These are phyloP conservation scores for Wickerhamomyces hampshirensis DNA, from an alignment of 805 yeast genomes.

Conservation along the genomic window DNA sequence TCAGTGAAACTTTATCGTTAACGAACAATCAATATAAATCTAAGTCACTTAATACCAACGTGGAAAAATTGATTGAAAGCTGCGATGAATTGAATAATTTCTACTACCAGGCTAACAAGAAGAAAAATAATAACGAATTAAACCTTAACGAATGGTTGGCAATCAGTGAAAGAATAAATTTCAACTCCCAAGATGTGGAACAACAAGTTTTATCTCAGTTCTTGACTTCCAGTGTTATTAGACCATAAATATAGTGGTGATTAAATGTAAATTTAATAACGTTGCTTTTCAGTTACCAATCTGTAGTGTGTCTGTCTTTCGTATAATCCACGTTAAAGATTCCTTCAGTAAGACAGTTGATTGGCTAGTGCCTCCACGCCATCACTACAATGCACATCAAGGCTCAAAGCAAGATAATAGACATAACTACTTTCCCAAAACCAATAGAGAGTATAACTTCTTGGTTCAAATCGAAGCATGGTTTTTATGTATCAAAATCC, in stretches of 20 bases:
- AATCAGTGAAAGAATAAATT: constrained; percentile 26
- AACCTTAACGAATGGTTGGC: constrained; percentile 26
- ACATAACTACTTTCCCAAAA: background rate
- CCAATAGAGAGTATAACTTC: background rate
- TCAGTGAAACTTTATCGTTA: constrained; percentile 16
- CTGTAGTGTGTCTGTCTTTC: no score
- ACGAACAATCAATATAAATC: constrained; percentile 17
- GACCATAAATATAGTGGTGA: constrained; percentile 12
- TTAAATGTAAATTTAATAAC: no score
- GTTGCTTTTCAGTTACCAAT: no score
- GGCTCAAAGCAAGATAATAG: background rate
- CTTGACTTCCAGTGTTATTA: constrained; percentile 18
- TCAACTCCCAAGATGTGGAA: constrained; percentile 24
- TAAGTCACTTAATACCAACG: constrained; percentile 14
- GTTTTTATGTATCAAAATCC: background rate
- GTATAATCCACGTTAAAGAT: no score
- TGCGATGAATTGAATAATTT: constrained; percentile 22
- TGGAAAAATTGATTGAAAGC: constrained; percentile 22
- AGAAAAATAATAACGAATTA: constrained; percentile 13
- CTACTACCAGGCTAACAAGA: constrained; percentile 23
- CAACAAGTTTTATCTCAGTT: constrained; percentile 21
- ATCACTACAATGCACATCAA: no score
- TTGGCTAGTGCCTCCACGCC: no score
- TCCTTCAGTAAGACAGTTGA: no score
- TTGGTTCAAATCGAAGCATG: background rate